These are phyloP conservation scores for Panaeolus cyanescens DNA, from an alignment of 768 basidiomycete species.

Conservation along the genomic window DNA sequence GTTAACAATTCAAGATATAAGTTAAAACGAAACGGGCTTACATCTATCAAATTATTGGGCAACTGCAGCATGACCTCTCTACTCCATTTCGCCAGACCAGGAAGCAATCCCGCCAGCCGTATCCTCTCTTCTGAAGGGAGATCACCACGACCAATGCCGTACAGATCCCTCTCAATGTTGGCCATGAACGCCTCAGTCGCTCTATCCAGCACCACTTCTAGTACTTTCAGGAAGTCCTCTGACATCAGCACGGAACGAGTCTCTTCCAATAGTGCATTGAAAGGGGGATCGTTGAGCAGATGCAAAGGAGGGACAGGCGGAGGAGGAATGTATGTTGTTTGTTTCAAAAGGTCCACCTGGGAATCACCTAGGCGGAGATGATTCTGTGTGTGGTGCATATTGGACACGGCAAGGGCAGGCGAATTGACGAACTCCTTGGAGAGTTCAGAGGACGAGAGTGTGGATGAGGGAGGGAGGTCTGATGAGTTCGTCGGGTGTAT, in stretches of 20 bases:
- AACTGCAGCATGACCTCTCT: conserved; percentile 63
- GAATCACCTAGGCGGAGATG: neutral
- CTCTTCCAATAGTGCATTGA: conserved; percentile 68
- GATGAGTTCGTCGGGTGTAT: conserved; percentile 16
- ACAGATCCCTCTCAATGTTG: conserved; percentile 67
- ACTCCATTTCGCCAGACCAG: conserved; percentile 80
- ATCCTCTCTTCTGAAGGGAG: conserved; percentile 47
- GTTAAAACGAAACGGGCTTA: conserved; percentile 51
- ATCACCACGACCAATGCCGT: conserved; percentile 29
- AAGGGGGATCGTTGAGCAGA: conserved; percentile 43
- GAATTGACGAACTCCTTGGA: conserved; percentile 31
- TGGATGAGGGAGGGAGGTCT: conserved; percentile 10
- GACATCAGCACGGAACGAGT: conserved; percentile 64
- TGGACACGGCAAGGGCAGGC: conserved; percentile 19
- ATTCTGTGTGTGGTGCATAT: conserved; percentile 1
- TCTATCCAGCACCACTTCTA: conserved; percentile 73
- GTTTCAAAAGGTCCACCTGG: neutral
- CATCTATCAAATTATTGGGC: conserved; percentile 85
- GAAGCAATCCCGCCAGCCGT: conserved; percentile 78
- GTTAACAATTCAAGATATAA: too few relatives aligned
- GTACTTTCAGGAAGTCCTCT: conserved; percentile 68
- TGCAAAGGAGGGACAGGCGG: conserved; percentile 27
- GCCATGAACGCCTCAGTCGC: conserved; percentile 66
- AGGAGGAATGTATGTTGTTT: conserved; percentile 12
- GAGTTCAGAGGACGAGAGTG: conserved; percentile 28